Conservation (phyloP, 495 filamentous ascomycete genomes). For the Penicillium manginii region DNA sequence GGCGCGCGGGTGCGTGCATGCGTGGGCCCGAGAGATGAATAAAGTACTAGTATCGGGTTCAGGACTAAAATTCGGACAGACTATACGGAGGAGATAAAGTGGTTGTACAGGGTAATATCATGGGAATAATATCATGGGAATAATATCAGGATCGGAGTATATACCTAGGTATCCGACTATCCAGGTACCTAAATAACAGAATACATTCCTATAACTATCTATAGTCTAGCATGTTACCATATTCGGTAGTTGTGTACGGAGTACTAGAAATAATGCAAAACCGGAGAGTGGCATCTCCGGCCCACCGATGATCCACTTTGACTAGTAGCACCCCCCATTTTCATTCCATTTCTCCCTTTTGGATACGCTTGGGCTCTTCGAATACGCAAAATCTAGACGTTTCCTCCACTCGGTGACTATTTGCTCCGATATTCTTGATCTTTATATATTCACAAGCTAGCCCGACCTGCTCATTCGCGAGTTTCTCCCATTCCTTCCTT, state of each 20-base stretch:
- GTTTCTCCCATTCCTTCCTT: neutral
- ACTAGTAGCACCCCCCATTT: too few species aligned
- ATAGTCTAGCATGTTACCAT: too few species aligned
- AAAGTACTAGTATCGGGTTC: neutral
- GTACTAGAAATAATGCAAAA: slow-evolving; percentile 3
- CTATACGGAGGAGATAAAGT: neutral
- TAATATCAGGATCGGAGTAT: neutral
- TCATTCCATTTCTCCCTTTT: too few species aligned
- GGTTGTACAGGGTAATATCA: neutral
- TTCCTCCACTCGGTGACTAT: neutral
- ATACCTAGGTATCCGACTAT: too few species aligned
- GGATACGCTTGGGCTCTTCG: neutral
- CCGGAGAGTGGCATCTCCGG: slow-evolving; percentile 15
- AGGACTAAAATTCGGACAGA: neutral
- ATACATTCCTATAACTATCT: too few species aligned
- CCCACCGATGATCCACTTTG: neutral
- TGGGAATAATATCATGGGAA: neutral
- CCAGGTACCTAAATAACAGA: too few species aligned
- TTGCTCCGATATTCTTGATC: neutral
- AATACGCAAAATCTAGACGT: neutral
- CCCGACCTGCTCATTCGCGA: neutral
- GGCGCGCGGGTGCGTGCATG: neutral
- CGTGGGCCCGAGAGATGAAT: neutral
- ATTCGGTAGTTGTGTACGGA: too few species aligned
- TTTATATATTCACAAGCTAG: neutral